phyloP scores from a whole-genome alignment of 2,329 filamentous ascomycete species.

The Claviceps monticola region DNA sequence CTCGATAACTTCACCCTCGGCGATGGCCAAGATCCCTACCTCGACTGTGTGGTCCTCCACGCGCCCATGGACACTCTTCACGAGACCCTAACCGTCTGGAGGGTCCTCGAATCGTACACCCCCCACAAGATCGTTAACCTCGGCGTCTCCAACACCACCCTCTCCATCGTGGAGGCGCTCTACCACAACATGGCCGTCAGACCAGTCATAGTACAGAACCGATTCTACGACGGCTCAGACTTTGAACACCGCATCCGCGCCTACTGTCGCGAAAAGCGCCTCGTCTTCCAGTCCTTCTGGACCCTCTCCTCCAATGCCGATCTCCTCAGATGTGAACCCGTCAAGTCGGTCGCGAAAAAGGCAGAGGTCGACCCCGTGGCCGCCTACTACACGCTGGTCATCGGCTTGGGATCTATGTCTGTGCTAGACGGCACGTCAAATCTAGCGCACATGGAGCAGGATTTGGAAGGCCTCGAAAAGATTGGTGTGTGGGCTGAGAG shows the following conservation, averaged over 20 bases:
- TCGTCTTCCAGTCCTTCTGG: slow-evolving; percentile 42
- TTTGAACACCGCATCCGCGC: slow-evolving; percentile 48
- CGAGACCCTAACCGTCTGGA: slow-evolving; percentile 51
- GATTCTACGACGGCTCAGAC: slow-evolving; percentile 46
- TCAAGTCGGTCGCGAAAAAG: slow-evolving; percentile 32
- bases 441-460: slow-evolving; percentile 33
- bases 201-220: slow-evolving; percentile 58
- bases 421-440: slow-evolving; percentile 34
- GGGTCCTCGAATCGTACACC: slow-evolving; percentile 50
- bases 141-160: slow-evolving; percentile 63
- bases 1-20: slow-evolving; percentile 44
- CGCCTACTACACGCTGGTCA: slow-evolving; percentile 33
- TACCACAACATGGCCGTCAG: slow-evolving; percentile 26
- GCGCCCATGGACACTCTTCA: slow-evolving; percentile 30
- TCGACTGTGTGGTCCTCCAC: slow-evolving; percentile 69
- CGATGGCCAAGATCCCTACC: slow-evolving; percentile 26
- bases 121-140: slow-evolving; percentile 49
- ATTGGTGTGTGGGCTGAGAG: slow-evolving; percentile 29
- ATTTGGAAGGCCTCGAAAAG: slow-evolving; percentile 28
- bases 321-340: slow-evolving; percentile 28
- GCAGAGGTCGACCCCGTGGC: slow-evolving; percentile 23
- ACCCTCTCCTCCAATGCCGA: slow-evolving; percentile 33
- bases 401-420: slow-evolving; percentile 29
- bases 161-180: slow-evolving; percentile 41
- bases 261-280: slow-evolving; percentile 27